Percentiles rank a stretch among this genome's conserved stretches.
Conservation (phyloP, 2,329 filamentous ascomycete genomes). For the Alternaria brassicicola region DNA sequence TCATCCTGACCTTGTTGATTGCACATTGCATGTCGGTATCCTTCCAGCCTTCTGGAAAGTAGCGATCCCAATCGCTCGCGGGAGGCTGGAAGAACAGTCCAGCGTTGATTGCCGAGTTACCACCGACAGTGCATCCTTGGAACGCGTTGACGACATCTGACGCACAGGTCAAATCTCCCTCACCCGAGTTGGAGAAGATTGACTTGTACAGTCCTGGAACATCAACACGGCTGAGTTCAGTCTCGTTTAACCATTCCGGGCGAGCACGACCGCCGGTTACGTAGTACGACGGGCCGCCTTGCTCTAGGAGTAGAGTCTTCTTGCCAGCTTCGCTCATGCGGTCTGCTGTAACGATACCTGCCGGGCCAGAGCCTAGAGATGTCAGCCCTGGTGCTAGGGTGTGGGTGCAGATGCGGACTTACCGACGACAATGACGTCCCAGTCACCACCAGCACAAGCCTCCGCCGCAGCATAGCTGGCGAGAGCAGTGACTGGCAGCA, state of each 20-base stretch:
- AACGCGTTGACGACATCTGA: slow-evolving; percentile 52
- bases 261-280: slow-evolving; percentile 56
- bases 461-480: slow-evolving; percentile 4
- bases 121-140: slow-evolving; percentile 60
- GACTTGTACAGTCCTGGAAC: slow-evolving; percentile 60
- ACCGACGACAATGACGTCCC: slow-evolving; percentile 35
- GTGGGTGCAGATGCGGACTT: neutral
- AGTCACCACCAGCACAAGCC: slow-evolving; percentile 17
- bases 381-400: neutral
- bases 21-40: slow-evolving; percentile 56
- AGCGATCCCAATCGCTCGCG: slow-evolving; percentile 59
- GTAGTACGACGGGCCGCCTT: slow-evolving; percentile 59
- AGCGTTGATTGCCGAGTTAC: slow-evolving; percentile 61
- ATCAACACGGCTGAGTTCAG: slow-evolving; percentile 58
- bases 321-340: slow-evolving; percentile 59
- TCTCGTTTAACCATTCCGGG: slow-evolving; percentile 57
- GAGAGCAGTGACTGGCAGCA: slow-evolving; percentile 15
- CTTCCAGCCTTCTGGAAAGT: slow-evolving; percentile 59
- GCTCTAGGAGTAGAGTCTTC: slow-evolving; percentile 59
- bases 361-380: slow-evolving; percentile 54
- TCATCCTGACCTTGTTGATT: slow-evolving; percentile 53
- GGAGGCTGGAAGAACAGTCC: slow-evolving; percentile 62
- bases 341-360: slow-evolving; percentile 60
- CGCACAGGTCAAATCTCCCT: slow-evolving; percentile 50
- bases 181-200: slow-evolving; percentile 53